A percentile compares a stretch with the other conserved stretches of the same genome.
Conservation (phyloP, 441 rosid genomes). For the Eutrema salsugineum region DNA sequence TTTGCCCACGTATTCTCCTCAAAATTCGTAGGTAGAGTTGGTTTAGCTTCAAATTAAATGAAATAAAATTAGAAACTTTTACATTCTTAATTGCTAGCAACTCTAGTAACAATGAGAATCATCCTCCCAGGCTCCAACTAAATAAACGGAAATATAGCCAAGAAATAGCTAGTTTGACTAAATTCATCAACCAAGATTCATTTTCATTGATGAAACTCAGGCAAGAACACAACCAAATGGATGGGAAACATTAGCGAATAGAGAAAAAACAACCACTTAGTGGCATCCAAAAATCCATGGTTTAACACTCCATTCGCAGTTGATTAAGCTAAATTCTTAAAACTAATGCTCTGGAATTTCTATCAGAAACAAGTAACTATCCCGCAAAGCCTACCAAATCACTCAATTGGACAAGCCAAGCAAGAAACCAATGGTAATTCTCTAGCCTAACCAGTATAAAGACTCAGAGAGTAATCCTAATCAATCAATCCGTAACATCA, state of each 20-base stretch:
- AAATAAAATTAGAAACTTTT: not conserved
- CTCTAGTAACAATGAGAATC: not conserved
- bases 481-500: not conserved
- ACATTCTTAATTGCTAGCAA: not conserved
- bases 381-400: not conserved
- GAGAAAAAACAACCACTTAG: not conserved
- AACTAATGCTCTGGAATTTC: not conserved
- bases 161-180: not conserved
- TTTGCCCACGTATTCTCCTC: conserved; percentile 87
- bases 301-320: not conserved
- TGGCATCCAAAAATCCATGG: not conserved
- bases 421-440: not conserved
- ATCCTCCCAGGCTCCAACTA: not conserved
- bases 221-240: not conserved
- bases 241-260: not conserved
- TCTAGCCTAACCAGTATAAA: not conserved
- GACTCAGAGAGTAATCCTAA: not conserved
- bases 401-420: not conserved
- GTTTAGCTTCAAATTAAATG: conserved; percentile 55
- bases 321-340: not conserved
- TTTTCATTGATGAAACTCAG: not conserved
- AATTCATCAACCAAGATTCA: not conserved
- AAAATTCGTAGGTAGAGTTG: conserved; percentile 65
- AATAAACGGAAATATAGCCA: not conserved
- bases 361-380: no score